Conservation (phyloP, 176 grass and related monocot genomes). For the Saccharum officinarum region DNA sequence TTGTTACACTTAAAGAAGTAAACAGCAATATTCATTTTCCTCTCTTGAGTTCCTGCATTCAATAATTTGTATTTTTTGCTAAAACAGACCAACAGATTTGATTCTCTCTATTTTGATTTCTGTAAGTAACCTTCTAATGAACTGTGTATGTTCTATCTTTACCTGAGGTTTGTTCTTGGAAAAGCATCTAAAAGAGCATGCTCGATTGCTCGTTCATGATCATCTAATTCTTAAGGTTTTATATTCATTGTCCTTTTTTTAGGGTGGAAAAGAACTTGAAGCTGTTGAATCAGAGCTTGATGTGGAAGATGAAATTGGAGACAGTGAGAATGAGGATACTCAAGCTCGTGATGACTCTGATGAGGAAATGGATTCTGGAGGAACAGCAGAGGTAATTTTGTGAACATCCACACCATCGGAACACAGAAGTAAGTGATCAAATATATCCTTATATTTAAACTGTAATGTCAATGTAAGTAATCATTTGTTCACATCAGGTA, state of each 20-base stretch:
- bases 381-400: conserved; percentile 73
- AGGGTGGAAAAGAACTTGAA: conserved; percentile 83
- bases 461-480: not conserved
- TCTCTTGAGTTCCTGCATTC: not conserved
- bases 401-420: not conserved
- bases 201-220: not conserved
- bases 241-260: not conserved
- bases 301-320: conserved; percentile 52
- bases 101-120: not conserved
- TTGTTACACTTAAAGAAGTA: not conserved
- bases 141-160: not conserved
- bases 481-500: conserved; percentile 51
- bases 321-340: conserved; percentile 67
- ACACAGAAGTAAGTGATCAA: not conserved
- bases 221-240: not conserved
- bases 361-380: conserved; percentile 78
- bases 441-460: conserved; percentile 20
- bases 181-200: not conserved
- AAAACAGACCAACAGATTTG: not conserved
- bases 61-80: not conserved
- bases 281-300: conserved; percentile 74
- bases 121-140: not conserved
- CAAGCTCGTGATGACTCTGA: conserved; percentile 42
- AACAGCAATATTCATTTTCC: not conserved
- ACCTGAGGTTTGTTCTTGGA: not conserved